These are phyloP conservation scores for Gastrolobium villosum DNA, from an alignment of 306 rosid genomes.

Conservation along the genomic window DNA sequence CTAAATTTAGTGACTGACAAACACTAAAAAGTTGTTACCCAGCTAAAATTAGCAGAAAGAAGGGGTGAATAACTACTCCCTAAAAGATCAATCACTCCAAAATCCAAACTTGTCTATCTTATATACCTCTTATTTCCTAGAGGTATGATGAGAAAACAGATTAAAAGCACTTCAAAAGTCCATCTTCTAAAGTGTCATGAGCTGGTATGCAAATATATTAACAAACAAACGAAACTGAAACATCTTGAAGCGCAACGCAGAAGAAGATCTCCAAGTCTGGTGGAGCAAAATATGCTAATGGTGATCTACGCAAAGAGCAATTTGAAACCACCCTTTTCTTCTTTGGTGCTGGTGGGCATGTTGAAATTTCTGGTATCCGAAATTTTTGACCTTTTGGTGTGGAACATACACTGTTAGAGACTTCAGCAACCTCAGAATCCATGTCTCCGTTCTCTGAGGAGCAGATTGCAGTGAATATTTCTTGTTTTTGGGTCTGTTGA, in stretches of 20 bases:
- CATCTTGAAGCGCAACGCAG: slow-evolving; percentile 62
- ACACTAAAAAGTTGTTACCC: slow-evolving; percentile 54
- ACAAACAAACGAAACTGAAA: slow-evolving; percentile 59
- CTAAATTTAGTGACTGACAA: slow-evolving; percentile 52
- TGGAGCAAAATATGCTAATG: slow-evolving; percentile 72
- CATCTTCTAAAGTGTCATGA: slow-evolving; percentile 33
- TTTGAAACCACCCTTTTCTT: slow-evolving; percentile 68
- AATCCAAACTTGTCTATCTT: slow-evolving; percentile 32
- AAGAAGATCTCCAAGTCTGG: slow-evolving; percentile 84
- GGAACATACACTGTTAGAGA: slow-evolving; percentile 57
- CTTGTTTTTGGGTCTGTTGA: slow-evolving; percentile 23
- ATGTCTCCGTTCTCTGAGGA: slow-evolving; percentile 40
- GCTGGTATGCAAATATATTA: slow-evolving; percentile 4
- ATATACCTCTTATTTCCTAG: slow-evolving; percentile 18
- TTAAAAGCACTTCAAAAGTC: slow-evolving; percentile 40
- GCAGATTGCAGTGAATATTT: slow-evolving; percentile 31
- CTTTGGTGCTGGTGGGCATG: slow-evolving; percentile 95
- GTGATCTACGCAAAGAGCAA: slow-evolving; percentile 61
- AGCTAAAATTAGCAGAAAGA: slow-evolving; percentile 38
- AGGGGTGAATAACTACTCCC: slow-evolving; percentile 44
- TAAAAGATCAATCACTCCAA: slow-evolving; percentile 46
- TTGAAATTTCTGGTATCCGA: slow-evolving; percentile 70
- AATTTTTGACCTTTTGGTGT: slow-evolving; percentile 83
- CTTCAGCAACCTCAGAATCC: slow-evolving; percentile 48
- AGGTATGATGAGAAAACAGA: slow-evolving; percentile 32